Percentiles rank a stretch among this genome's conserved stretches.
phyloP scores from a whole-genome alignment of 73 alveolate genomes.

The Symbiodinium natans region DNA sequence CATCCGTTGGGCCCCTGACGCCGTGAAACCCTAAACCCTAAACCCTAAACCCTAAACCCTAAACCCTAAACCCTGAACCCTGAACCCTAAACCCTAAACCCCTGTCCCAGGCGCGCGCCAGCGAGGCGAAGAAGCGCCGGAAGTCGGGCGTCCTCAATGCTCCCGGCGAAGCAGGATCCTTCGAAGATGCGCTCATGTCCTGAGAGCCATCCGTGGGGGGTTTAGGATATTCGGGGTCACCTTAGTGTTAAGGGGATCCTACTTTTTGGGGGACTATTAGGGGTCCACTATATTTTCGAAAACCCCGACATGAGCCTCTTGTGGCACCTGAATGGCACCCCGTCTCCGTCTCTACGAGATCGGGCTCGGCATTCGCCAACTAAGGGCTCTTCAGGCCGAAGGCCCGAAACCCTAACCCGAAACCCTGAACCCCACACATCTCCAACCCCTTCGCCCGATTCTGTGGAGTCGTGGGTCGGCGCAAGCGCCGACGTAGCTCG shows the following conservation, averaged over 20 bases:
- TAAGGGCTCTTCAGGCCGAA: not conserved
- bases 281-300: no score
- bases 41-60: no score
- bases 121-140: constrained; percentile 82
- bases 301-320: not conserved
- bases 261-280: no score
- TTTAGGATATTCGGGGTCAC: no score
- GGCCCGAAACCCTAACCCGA: no score
- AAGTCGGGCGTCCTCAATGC: constrained; percentile 88
- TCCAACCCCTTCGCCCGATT: not conserved
- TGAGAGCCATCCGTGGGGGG: not conserved
- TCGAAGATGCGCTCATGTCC: constrained; percentile 74
- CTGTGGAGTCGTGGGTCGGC: not conserved
- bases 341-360: not conserved
- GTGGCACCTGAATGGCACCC: no score
- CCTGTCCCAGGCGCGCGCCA: constrained; percentile 39
- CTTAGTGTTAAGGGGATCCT: no score
- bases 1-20: no score
- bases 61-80: not conserved
- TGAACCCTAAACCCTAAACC: not conserved
- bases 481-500: not conserved
- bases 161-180: constrained; percentile 75
- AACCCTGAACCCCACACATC: no score
- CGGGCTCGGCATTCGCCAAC: not conserved
- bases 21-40: no score